Percentiles rank a stretch among this genome's conserved stretches.
Evolutionary conservation across 371 early-diverging fungal genomes (phyloP).

Genomic region (Capillidium heterosporum): DNA sequence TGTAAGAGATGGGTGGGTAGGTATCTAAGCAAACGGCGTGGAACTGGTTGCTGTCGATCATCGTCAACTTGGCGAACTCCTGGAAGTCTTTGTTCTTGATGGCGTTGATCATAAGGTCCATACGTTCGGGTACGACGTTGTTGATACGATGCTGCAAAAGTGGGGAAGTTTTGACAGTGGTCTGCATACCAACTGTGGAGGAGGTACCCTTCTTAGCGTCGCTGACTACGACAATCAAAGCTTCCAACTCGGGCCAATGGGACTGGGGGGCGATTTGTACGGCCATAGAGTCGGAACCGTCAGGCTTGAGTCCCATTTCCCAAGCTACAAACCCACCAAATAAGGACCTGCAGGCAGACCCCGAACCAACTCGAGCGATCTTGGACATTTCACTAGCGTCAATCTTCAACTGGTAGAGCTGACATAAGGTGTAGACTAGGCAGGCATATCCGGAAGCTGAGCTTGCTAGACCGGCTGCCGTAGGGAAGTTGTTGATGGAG

Average conservation of each 20-base stretch:
- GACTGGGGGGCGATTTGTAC: constrained; percentile 73
- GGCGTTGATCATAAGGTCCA: constrained; percentile 70
- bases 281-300: constrained; percentile 78
- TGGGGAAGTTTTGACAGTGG: constrained; percentile 76
- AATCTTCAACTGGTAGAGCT: constrained; percentile 53
- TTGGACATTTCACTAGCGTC: constrained; percentile 55
- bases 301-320: constrained; percentile 62
- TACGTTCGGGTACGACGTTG: constrained; percentile 67
- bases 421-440: constrained; percentile 67
- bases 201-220: constrained; percentile 82
- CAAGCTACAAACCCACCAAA: constrained; percentile 96
- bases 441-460: constrained; percentile 96
- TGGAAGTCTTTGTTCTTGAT: constrained; percentile 74
- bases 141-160: constrained; percentile 70
- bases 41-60: constrained; percentile 97
- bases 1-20: constrained; percentile 85
- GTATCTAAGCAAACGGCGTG: constrained; percentile 92
- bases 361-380: constrained; percentile 92
- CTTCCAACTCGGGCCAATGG: constrained; percentile 93
- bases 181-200: constrained; percentile 95
- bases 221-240: constrained; percentile 81
- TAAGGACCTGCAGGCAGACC: constrained; percentile 92
- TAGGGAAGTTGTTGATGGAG: constrained; percentile 97
- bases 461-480: constrained; percentile 98
- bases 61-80: constrained; percentile 82